Base-by-base conservation (phyloP, 805 yeast genomes). In the Saturnispora ahearnii region DNA sequence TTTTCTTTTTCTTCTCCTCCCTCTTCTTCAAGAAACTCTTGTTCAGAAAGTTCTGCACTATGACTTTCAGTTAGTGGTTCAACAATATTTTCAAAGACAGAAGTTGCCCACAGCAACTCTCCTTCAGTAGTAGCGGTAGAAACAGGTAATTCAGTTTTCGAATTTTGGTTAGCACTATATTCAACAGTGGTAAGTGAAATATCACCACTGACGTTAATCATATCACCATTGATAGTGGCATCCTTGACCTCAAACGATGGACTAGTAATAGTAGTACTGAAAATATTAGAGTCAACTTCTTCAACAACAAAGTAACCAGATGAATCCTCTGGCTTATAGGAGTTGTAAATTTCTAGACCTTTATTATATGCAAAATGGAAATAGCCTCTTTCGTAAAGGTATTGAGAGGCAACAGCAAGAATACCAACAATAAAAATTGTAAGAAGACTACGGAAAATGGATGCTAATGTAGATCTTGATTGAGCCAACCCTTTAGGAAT, bases 401-500 rank as follows among this genome's bases (percentile, higher is more conserved):
- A 65, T 51, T 66, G 70, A 3, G 57, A 50, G 4, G 53, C 50
- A 24, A 60, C 45, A 4, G 63, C 66, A 4, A 65, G 29, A 9
- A 59, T 13, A 2, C 51, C 60, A 36, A 64, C 55, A 4, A 63
- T 15, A 1, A 62, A 30, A 13, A 62, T 57, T 0, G 64, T 59
- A 3, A 63, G 26, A 1, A 66, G 13, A 32, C 60, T 49, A 34
- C 63, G 63, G 32, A 66, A 49, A 11, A 64, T 40, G 2, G 66
- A 56, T 13, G 57, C 38, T 29, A 62, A 45, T 8, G 62, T 52
- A 7, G 78, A 72, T 49, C 64, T 67, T 6, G 77, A 69, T 4
- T 61, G 60, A 1, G 74, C 66, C 52, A 71, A 71, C 22, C 72
- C 73, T 24, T 64, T 67, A 3, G 93, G 90, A 21, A 87, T 63